Conservation (phyloP, 2,329 filamentous ascomycete species). For the Pseudopithomyces chartarum region DNA sequence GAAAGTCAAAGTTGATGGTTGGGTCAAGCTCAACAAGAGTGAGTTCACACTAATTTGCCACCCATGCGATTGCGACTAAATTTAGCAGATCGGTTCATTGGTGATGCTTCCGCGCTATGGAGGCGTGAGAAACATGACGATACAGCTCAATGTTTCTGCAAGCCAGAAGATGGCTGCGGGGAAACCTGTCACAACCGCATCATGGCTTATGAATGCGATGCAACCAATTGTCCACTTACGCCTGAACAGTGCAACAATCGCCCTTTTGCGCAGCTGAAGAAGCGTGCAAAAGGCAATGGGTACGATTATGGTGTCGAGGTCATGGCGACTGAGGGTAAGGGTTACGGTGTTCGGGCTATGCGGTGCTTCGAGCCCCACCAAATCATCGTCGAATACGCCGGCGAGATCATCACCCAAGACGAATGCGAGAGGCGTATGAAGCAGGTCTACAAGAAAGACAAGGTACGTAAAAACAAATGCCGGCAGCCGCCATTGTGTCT, state of each 20-base stretch:
- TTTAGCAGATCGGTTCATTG: conserved; percentile 80
- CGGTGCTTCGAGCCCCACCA: conserved; percentile 85
- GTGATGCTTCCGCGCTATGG: conserved; percentile 80
- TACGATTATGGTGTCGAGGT: conserved; percentile 95
- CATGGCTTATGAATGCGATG: conserved; percentile 97
- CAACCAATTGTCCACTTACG: conserved; percentile 82
- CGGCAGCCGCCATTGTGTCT: conserved; percentile 11
- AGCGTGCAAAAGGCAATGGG: conserved; percentile 72
- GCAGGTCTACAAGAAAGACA: conserved; percentile 89
- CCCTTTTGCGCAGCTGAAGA: conserved; percentile 78
- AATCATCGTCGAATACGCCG: conserved; percentile 98
- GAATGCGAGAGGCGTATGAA: conserved; percentile 95
- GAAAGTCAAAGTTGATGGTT: conserved; percentile 91
- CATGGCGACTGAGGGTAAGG: conserved; percentile 84
- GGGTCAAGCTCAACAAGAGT: conserved; percentile 92
- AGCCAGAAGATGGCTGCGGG: conserved; percentile 74
- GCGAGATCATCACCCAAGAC: conserved; percentile 93
- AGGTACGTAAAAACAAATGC: conserved; percentile 61
- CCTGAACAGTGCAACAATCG: conserved; percentile 81
- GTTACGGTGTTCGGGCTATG: conserved; percentile 90
- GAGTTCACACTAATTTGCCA: conserved; percentile 42
- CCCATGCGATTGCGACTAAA: conserved; percentile 18
- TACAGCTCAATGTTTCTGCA: conserved; percentile 66
- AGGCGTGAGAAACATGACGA: conserved; percentile 74
- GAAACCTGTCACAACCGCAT: conserved; percentile 92